Evolutionary conservation across 2,329 filamentous ascomycete species (phyloP), one percentile per base, ranked within the genome.

Genomic region (Cercospora zeina): DNA sequence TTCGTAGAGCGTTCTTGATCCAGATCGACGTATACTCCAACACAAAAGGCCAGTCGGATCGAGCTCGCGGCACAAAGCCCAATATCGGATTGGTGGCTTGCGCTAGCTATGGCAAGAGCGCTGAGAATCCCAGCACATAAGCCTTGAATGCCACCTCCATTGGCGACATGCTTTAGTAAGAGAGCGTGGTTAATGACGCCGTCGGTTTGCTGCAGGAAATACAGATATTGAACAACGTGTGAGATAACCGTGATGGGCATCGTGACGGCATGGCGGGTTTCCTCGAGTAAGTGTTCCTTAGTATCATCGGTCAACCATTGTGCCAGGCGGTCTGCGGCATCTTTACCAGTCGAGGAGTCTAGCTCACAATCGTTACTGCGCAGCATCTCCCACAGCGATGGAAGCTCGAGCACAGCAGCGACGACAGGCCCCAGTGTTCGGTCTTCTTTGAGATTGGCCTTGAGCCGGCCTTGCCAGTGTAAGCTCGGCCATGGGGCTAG

Each of bases 11-110:
- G n/a, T 31, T 50, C 34, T n/a, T 61, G 37, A 31, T 56, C 60
- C n/a, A 31, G 19, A 30, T 65, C 82, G 8, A 99, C 81, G 66
- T 92, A 88, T 63, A 90, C 87, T 21, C 90, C 87, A 31, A 97
- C 82, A 50, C 93, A 83, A 9, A 83, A 85, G 0, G 90, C 92
- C 51, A 97, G 81, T 71, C 87, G 90, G 4, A 84, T 83, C 56
- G 91, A 91, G 66, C 93, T 85, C 77, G 59, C 55, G 24, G 49
- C 55, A 34, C 19, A 59, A 4, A 21, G 13, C 27, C 30, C 56
- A 31, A 65, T 31, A n/a, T 62, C 62, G 14, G 96, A 90, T 69
- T 96, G 90, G 14, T 64, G 47, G 88, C 72, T 90, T 86, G 42
- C 89, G 14, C 42, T 34, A 13, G 59, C 60, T 10, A 65, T 49